A percentile compares a stretch with the other conserved stretches of the same genome.
phyloP scores from a whole-genome alignment of 2,329 filamentous ascomycete species.

The Botryosphaeria dothidea region DNA sequence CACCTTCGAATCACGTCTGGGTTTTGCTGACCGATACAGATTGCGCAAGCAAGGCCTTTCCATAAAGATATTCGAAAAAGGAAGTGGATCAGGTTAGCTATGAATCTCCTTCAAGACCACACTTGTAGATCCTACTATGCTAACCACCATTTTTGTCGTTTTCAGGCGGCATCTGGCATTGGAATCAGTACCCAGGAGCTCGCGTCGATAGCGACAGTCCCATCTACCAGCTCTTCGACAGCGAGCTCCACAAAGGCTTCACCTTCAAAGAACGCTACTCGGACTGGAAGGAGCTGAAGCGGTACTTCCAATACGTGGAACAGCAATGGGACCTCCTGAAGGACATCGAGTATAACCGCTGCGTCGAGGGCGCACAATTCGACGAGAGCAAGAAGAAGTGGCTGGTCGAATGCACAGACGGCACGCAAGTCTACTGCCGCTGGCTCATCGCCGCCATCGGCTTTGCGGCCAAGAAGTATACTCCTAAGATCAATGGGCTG shows the following conservation, averaged over 20 bases:
- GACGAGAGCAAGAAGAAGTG: conserved; percentile 30
- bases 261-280: conserved; percentile 26
- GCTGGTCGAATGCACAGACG: conserved; percentile 48
- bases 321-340: conserved; percentile 25
- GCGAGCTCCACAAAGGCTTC: conserved; percentile 28
- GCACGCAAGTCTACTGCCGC: conserved; percentile 45
- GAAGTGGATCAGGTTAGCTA: conserved; percentile 23
- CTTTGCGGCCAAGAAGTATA: conserved; percentile 27
- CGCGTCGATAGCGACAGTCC: conserved; percentile 33
- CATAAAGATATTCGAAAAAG: conserved; percentile 27
- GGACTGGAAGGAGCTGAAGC: conserved; percentile 27
- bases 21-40: conserved; percentile 16
- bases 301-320: conserved; percentile 30
- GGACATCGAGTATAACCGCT: conserved; percentile 42
- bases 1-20: neutral
- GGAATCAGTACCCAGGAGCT: conserved; percentile 36
- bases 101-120: too few relatives aligned
- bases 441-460: conserved; percentile 48
- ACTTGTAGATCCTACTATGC: too few relatives aligned
- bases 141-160: too few relatives aligned
- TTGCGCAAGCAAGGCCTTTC: conserved; percentile 26
- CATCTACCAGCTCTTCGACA: conserved; percentile 33
- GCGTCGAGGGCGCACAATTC: conserved; percentile 45
- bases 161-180: conserved; percentile 38
- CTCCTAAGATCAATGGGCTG: conserved; percentile 38